Evolutionary conservation across 306 rosid species (phyloP).

Genomic region (Benincasa hispida): DNA sequence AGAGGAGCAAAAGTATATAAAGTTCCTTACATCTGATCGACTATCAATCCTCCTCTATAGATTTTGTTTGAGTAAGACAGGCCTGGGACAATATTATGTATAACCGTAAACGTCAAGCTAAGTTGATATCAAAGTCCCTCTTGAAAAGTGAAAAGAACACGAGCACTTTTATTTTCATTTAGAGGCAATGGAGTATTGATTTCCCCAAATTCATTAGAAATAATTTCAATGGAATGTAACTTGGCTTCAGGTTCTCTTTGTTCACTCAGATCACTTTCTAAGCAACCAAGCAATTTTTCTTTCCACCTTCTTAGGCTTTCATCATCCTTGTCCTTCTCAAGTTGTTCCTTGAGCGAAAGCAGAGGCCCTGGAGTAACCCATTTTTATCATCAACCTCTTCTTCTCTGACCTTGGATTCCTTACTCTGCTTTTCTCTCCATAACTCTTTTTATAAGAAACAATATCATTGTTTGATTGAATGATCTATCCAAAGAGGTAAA

Average conservation of each 20-base stretch:
- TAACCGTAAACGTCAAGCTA: conserved; percentile 57
- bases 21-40: conserved; percentile 80
- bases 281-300: conserved; percentile 87
- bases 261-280: conserved; percentile 36
- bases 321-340: conserved; percentile 90
- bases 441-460: too few relatives aligned
- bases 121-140: conserved; percentile 70
- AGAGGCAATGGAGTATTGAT: conserved; percentile 53
- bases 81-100: conserved; percentile 90
- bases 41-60: conserved; percentile 60
- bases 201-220: conserved; percentile 64
- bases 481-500: too few relatives aligned
- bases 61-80: conserved; percentile 65
- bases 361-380: conserved; percentile 73
- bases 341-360: conserved; percentile 86
- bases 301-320: conserved; percentile 97
- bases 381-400: conserved; percentile 32
- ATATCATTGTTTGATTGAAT: too few relatives aligned
- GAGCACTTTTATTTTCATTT: conserved; percentile 27
- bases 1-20: conserved; percentile 87
- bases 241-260: conserved; percentile 85
- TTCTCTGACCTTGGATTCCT: too few relatives aligned
- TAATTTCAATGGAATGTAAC: conserved; percentile 64
- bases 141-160: conserved; percentile 42
- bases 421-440: conserved; percentile 20